Conservation (phyloP, 2,329 filamentous ascomycete species). For the Neofusicoccum kwambonambiense region DNA sequence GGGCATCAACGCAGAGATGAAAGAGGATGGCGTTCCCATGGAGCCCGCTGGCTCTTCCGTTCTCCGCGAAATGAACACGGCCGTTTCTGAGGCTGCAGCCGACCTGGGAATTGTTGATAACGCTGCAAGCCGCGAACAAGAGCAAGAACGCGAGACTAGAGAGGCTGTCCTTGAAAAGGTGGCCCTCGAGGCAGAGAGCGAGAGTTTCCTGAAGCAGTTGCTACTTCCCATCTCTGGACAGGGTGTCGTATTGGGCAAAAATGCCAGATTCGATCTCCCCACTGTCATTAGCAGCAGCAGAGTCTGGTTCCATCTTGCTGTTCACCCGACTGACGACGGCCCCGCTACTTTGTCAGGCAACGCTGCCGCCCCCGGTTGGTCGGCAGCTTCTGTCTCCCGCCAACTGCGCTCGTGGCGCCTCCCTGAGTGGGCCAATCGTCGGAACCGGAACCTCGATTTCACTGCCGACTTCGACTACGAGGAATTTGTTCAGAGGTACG, state of each 20-base stretch:
- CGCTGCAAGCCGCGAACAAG: constrained; percentile 66
- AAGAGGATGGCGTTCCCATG: constrained; percentile 85
- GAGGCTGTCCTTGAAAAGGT: constrained; percentile 85
- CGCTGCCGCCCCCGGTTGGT: constrained; percentile 81
- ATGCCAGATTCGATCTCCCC: constrained; percentile 75
- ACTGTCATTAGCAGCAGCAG: constrained; percentile 76
- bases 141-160: constrained; percentile 76
- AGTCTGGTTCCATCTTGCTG: constrained; percentile 89
- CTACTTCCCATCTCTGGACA: constrained; percentile 75
- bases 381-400: constrained; percentile 85
- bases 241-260: constrained; percentile 76
- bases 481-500: constrained; percentile 84
- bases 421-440: constrained; percentile 93
- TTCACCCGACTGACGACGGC: constrained; percentile 87
- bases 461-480: constrained; percentile 95
- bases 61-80: constrained; percentile 80
- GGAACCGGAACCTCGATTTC: constrained; percentile 88
- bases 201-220: constrained; percentile 77
- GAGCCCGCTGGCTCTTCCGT: constrained; percentile 74
- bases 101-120: constrained; percentile 75
- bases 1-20: constrained; percentile 97
- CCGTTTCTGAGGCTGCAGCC: constrained; percentile 71
- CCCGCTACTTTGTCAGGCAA: constrained; percentile 73
- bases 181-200: constrained; percentile 74
- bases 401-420: constrained; percentile 92